Base-by-base conservation (phyloP, 1,284 basidiomycete species). In the Apiotrichum brassicae region DNA sequence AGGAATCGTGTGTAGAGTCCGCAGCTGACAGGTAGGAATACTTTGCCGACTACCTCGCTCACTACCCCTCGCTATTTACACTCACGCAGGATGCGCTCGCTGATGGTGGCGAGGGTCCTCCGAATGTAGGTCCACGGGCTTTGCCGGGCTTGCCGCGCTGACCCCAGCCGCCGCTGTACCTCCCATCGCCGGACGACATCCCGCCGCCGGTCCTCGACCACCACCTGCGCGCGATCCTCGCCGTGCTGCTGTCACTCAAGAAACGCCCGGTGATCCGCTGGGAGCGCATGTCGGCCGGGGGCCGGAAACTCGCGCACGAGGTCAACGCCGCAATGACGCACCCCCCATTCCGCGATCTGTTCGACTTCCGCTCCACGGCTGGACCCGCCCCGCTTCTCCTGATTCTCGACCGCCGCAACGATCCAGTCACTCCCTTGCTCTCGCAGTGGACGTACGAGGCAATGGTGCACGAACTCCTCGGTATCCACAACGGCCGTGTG, bases 401-500 rank as follows among this genome's bases (percentile, higher is more conserved):
- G 18, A 75, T 81, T 8, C 63, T 81, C 13, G 95, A 99, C 75
- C 81, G 95, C 49, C 78, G 94, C 56, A 97, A 97, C 72, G 95
- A 99, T 68, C 95, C 95, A 3, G 91, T 98, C 14, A 98, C 95
- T 0, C 95, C 95, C 4, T 75, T 99, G n/a, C 78, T 99, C 24
- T 88, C 89, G 1, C 95, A 97, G 71, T 98, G 95, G 95, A 98
- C 95, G 13, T 98, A 98, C 74, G 94, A 98, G 71, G 95, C 95
- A 1, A 97, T 98, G 94, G 94, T 97, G 0, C 95, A 99, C 65
- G 95, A 98, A 70, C 77, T 97, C 12, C 75, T 98, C 11, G 88
- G 89, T 0, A 95, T 98, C 52, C 84, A 87, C 59, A 97, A 97
- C 67, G 94, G 93, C 16, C 81, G 95, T 41, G 92, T 98, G 35